Percentiles rank a stretch among this genome's conserved stretches.
Conservation (phyloP, 2,329 filamentous ascomycete species). For the Talaromyces sp. region DNA sequence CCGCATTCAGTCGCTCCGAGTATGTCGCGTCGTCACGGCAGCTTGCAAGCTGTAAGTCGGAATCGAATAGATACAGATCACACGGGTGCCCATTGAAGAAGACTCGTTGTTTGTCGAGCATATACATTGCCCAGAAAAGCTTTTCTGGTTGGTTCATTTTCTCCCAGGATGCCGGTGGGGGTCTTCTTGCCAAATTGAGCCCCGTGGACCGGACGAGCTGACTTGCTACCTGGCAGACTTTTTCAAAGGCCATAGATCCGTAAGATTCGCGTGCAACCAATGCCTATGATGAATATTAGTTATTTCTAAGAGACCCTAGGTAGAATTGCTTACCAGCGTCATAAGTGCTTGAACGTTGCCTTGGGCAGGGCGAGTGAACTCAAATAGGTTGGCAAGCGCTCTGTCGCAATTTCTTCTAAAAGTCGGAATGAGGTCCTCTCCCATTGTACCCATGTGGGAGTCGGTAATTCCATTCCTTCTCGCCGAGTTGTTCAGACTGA, state of each 20-base stretch:
- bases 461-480: neutral
- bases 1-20: neutral
- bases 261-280: constrained; percentile 10
- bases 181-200: neutral
- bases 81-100: constrained; percentile 13
- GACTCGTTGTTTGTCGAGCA: constrained; percentile 8
- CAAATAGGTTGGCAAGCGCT: constrained; percentile 5
- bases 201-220: neutral
- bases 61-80: constrained; percentile 12
- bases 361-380: neutral
- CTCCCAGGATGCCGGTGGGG: neutral
- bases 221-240: constrained; percentile 10
- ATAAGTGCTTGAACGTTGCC: constrained; percentile 8
- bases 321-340: neutral
- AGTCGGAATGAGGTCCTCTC: constrained; percentile 9
- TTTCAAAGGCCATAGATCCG: constrained; percentile 2
- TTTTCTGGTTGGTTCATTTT: neutral
- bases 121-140: constrained; percentile 10
- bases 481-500: neutral
- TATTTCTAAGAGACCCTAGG: too few relatives aligned
- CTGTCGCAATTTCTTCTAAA: constrained; percentile 5
- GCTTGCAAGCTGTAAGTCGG: constrained; percentile 5
- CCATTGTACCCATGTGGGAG: constrained; percentile 5
- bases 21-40: neutral
- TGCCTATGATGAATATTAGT: neutral